Base-by-base conservation (phyloP, 2,329 filamentous ascomycete species). In the Sarocladium strictum region DNA sequence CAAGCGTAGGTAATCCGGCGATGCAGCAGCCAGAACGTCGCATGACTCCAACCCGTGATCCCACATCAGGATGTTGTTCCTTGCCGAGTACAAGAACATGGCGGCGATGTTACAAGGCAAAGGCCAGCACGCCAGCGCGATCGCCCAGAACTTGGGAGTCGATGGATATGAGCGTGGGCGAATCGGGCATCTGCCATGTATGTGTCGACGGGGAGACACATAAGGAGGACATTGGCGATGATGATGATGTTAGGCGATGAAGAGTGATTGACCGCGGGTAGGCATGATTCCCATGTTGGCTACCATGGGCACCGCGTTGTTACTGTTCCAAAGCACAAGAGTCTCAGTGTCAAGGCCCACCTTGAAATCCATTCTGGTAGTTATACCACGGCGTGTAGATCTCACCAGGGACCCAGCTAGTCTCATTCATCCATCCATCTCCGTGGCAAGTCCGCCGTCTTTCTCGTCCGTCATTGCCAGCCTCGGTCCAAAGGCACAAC, bases 1-100 rank as follows among this genome's bases (percentile, higher is more conserved):
- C 88, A 88, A 37, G 84, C 85, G 76, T 84, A 93, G 0, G 63
- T 68, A 12, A 71, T 59, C 65, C 69, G 70, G 27, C 70, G 65
- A 55, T 72, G 70, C 0, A 72, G 61, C 1, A 72, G 59, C 1
- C 72, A 59, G 37, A 64, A 72, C 0, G 70, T 72, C 17, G 62
- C 58, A 56, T 70, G 61, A 49, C 64, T 67, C 70, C 69, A 72
- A 57, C 67, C 63, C 2, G 70, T 71, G 14, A 72, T n/a, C 1
- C 50, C 62, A 64, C 2, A 72, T 59, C 1, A 72, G 63, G 0
- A 67, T 12, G 50, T 69, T 72, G 56, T 72, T 72, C 14, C 69
- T 60, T 2, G 64, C 60, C 1, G 69, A 59, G 50, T 69, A 72
- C 0, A 72, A 58, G 29, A 71, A 63, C 2, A 69, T 56, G 0